phyloP scores from a whole-genome alignment of 495 filamentous ascomycete genomes.

The Cercophora scortea region DNA sequence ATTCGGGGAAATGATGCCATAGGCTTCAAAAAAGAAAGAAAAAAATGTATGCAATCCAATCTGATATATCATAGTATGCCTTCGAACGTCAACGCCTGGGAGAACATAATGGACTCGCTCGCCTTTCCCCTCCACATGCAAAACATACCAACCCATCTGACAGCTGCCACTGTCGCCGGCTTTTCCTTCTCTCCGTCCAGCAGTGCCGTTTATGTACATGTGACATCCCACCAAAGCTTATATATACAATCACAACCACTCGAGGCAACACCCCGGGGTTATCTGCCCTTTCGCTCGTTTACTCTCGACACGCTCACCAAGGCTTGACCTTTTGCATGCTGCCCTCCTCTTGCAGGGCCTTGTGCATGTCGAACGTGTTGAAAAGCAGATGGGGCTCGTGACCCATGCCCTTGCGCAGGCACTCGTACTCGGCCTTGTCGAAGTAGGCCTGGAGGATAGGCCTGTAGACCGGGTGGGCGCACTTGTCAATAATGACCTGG shows the following conservation, averaged over 20 bases:
- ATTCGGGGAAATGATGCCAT: background rate
- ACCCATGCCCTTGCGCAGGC: slow-evolving; percentile 79
- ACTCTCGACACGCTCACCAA: slow-evolving; percentile 21
- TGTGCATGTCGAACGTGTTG: slow-evolving; percentile 84
- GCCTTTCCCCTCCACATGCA: background rate
- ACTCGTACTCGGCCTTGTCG: slow-evolving; percentile 81
- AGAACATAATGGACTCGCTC: background rate
- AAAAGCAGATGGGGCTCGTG: slow-evolving; percentile 84
- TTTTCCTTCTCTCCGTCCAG: background rate
- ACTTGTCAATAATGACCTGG: slow-evolving; percentile 79
- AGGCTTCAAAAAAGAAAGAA: background rate
- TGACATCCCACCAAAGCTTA: background rate
- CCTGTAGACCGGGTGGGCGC: slow-evolving; percentile 78
- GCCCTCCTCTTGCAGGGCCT: slow-evolving; percentile 68
- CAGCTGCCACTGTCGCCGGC: background rate
- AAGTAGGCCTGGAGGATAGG: slow-evolving; percentile 80
- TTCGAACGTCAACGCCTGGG: background rate
- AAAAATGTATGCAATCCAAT: background rate
- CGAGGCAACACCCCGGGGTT: too few species aligned
- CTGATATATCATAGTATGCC: background rate
- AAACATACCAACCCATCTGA: background rate
- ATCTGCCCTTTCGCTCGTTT: background rate
- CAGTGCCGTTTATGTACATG: background rate
- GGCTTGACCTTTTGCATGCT: slow-evolving; percentile 69
- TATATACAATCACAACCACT: background rate